Base-by-base conservation (phyloP, 192 early-diverging fungal genomes). In the Coemansia sp. region DNA sequence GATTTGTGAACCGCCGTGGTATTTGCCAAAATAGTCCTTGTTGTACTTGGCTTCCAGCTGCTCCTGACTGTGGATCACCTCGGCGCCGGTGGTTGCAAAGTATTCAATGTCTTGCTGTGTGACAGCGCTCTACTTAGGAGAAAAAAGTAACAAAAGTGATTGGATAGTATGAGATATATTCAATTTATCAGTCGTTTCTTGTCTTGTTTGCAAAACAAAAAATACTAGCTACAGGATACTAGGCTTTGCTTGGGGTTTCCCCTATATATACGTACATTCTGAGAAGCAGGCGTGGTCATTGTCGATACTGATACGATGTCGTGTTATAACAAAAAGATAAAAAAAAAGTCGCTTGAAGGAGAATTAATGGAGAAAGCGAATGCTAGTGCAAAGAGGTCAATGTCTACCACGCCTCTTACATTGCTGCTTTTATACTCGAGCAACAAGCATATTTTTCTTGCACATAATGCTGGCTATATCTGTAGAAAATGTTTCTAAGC, bases 21-120 rank as follows among this genome's bases (percentile, higher is more conserved):
- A 98, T 76, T 96, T 95, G 60, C 86, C 85, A 86, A 99, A 90
- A 90, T 92, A 93, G 69, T 99, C 97, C 56, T 68, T 75, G 70
- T 94, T 83, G 75, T 68, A 77, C 31, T 56, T 63, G 14, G 65
- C 51, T 3, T 67, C 72, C 31, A 74, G 68, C 56, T 65, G 45
- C 28, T 56, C 29, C 20, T 60, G 40, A 38, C 54, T 36, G 28
- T 69, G 66, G 33, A 64, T 62, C 11, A 69, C 60, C 4, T 48
- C 45, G 42, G 69, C 62, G 30, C 73, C 79, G 16, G 61, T 59
- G 6, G 48, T 56, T 36, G 67, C 48, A 50, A 81, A 81, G 45
- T 60, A 65, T 36, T 69, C 68, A n/a, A 76, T 60, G 61, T 76
- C 73, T 12, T 49, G 56, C 31, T 49, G 14, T 3, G 73, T 64